These are phyloP conservation scores for Stemphylium vesicarium DNA, from an alignment of 2,329 filamentous ascomycete genomes.

Conservation along the genomic window DNA sequence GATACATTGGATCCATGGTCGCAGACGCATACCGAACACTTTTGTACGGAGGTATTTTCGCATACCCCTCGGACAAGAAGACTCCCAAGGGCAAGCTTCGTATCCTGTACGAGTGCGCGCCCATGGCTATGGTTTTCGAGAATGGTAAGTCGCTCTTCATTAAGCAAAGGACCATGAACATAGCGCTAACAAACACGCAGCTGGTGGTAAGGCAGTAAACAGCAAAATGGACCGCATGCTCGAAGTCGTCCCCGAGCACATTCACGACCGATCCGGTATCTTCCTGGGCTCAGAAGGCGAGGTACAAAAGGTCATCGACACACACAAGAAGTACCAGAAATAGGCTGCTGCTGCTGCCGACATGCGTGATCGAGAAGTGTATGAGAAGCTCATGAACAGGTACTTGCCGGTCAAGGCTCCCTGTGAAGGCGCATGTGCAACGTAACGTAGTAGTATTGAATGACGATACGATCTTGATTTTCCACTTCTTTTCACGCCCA, in stretches of 20 bases:
- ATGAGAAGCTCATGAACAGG: background rate
- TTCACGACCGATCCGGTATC: slow-evolving; percentile 94
- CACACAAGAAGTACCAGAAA: slow-evolving; percentile 67
- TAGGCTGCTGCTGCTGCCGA: slow-evolving; percentile 14
- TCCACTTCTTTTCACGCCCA: too few species aligned
- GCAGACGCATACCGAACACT: slow-evolving; percentile 96
- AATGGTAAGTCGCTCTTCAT: slow-evolving; percentile 71
- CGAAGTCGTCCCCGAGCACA: slow-evolving; percentile 84
- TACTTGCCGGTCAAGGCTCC: background rate
- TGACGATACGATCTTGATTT: background rate
- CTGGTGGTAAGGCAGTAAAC: slow-evolving; percentile 90
- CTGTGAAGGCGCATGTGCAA: background rate
- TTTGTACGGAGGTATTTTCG: slow-evolving; percentile 95
- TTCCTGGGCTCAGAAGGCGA: slow-evolving; percentile 96
- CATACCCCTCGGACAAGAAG: slow-evolving; percentile 97
- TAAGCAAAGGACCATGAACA: too few species aligned
- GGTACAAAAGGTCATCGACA: slow-evolving; percentile 90
- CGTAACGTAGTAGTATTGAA: slow-evolving; percentile 2
- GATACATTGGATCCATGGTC: slow-evolving; percentile 98
- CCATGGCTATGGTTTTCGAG: slow-evolving; percentile 99
- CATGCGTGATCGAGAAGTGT: background rate
- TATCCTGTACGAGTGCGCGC: slow-evolving; percentile 97
- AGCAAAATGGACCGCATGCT: slow-evolving; percentile 92
- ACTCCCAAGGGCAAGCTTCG: slow-evolving; percentile 97
- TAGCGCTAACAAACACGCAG: slow-evolving; percentile 54